Evolutionary conservation across 2,329 filamentous ascomycete genomes (phyloP).

Genomic region (Thelonectria rubi): DNA sequence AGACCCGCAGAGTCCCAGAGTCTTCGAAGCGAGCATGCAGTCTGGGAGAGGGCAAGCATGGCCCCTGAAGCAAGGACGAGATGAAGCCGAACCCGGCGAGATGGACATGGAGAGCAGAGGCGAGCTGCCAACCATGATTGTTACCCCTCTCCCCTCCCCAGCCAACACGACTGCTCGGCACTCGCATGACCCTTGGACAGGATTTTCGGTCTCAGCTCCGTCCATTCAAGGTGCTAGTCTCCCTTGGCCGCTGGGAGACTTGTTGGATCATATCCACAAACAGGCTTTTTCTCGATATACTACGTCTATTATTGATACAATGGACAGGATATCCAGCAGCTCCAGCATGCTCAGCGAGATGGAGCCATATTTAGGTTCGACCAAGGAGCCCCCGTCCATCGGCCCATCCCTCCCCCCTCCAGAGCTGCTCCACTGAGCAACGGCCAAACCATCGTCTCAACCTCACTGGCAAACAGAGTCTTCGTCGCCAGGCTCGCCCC

Average conservation of each 20-base stretch:
- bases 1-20: constrained; percentile 23
- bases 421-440: constrained; percentile 34
- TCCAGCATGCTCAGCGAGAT: constrained; percentile 14
- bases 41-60: constrained; percentile 18
- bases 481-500: constrained; percentile 31
- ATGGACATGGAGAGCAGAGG: constrained; percentile 14
- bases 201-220: constrained; percentile 30
- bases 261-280: constrained; percentile 11
- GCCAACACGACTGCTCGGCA: constrained; percentile 29
- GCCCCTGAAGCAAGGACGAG: constrained; percentile 22
- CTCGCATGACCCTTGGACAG: constrained; percentile 37
- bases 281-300: constrained; percentile 28
- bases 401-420: constrained; percentile 35
- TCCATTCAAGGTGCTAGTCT: constrained; percentile 24
- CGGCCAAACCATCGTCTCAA: constrained; percentile 31
- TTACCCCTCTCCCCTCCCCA: constrained; percentile 9
- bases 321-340: too few species aligned
- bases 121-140: constrained; percentile 20
- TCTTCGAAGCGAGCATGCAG: constrained; percentile 20
- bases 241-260: constrained; percentile 2
- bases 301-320: constrained; percentile 20
- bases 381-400: constrained; percentile 31
- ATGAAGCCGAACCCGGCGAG: background rate
- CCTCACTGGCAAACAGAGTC: constrained; percentile 18
- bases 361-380: constrained; percentile 32